phyloP scores from a whole-genome alignment of 371 early-diverging fungal genomes.

The Conidiobolus incongruus region DNA sequence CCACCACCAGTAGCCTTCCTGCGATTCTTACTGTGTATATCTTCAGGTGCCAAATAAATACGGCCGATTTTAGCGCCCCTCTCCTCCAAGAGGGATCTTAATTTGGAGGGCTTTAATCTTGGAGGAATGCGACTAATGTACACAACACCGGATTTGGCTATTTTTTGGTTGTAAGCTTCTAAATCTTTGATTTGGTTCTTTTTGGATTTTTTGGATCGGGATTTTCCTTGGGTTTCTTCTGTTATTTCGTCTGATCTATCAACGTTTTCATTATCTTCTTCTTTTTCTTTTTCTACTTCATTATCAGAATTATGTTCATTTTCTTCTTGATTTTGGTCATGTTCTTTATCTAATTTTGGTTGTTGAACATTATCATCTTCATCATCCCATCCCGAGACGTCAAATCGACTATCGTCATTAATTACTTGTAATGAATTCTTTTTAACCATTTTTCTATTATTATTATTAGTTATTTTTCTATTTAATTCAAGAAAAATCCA shows the following conservation, averaged over 20 bases:
- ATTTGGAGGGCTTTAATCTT: constrained; percentile 66
- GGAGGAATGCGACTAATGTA: constrained; percentile 82
- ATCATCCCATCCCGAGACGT: constrained; percentile 10
- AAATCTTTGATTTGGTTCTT: constrained; percentile 17
- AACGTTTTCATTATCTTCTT: constrained; percentile 7
- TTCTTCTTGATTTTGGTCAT: constrained; percentile 8
- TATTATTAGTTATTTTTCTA: too few species aligned
- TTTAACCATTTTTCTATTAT: too few species aligned
- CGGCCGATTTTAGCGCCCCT: constrained; percentile 60
- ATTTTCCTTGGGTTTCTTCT: not conserved
- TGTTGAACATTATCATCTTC: constrained; percentile 9
- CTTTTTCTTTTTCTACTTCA: constrained; percentile 9
- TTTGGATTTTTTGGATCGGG: constrained; percentile 11
- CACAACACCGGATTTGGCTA: constrained; percentile 62
- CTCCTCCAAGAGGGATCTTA: constrained; percentile 39
- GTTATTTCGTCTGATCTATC: not conserved
- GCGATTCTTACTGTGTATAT: constrained; percentile 22
- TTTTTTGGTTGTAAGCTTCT: constrained; percentile 35
- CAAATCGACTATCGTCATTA: too few species aligned
- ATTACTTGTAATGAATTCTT: too few species aligned
- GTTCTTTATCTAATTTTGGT: not conserved
- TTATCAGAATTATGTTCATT: constrained; percentile 9
- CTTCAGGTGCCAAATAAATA: constrained; percentile 70
- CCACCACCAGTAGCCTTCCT: constrained; percentile 47
- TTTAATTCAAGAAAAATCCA: too few species aligned